A percentile compares a stretch with the other conserved stretches of the same genome.
These are phyloP conservation scores for Gossypium arboreum DNA, from an alignment of 345 rosid genomes.

Conservation along the genomic window DNA sequence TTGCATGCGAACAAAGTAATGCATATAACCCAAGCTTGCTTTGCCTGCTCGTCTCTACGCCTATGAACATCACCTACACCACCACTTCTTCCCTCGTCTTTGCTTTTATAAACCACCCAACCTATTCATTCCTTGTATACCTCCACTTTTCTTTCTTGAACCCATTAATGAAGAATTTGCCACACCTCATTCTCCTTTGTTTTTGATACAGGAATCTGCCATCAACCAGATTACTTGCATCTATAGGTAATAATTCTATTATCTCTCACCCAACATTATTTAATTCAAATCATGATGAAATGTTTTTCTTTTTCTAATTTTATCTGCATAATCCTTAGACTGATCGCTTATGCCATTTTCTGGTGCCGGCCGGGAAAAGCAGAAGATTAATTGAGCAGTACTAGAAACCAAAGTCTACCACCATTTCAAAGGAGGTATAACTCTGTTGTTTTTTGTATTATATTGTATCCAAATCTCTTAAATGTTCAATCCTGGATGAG, in stretches of 20 bases:
- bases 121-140: background rate
- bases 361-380: constrained; percentile 11
- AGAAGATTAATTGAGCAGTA: constrained; percentile 18
- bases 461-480: too few species aligned
- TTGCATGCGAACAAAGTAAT: constrained; percentile 38
- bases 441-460: too few species aligned
- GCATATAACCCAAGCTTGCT: constrained; percentile 17
- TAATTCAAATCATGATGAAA: too few species aligned
- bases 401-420: constrained; percentile 21
- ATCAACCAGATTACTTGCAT: too few species aligned
- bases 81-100: background rate
- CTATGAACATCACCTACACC: constrained; percentile 1
- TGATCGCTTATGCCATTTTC: constrained; percentile 18
- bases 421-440: constrained; percentile 35
- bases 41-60: constrained; percentile 24
- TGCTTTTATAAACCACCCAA: background rate
- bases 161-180: constrained; percentile 31
- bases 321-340: background rate
- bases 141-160: background rate
- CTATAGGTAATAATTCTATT: background rate
- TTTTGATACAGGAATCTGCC: background rate
- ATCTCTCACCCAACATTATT: background rate
- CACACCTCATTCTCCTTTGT: too few species aligned
- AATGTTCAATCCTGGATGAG: background rate
- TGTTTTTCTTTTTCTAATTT: too few species aligned